Base-by-base conservation (phyloP, 2,329 filamentous ascomycete genomes). In the Zarea fungicola region DNA sequence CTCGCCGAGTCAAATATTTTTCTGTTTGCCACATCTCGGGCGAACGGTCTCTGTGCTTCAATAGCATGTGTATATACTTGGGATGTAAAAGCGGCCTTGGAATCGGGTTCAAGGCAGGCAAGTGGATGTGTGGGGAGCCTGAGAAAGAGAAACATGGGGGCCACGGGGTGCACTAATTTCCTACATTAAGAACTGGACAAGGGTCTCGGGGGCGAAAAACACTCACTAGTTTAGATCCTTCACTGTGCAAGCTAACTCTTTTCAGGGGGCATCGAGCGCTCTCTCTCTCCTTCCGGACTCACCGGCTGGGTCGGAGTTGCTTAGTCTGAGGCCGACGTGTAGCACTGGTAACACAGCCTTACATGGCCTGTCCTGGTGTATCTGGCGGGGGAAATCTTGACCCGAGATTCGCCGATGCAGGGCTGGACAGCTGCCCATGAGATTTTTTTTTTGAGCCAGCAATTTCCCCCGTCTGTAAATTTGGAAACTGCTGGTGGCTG, bases 1-100 rank as follows among this genome's bases (percentile, higher is more conserved):
- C 16, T 19, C 9, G 22, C 23, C 37, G 23, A 26, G 14, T n/a
- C n/a, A 35, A 35, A 35, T 6, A 18, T 35, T 26, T 28, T 11
- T 18, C 22, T 9, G 11, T 25, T 5, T 18, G n/a, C 7, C 10
- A 16, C 22, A 16, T 28, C n/a, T 40, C 9, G n/a, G 23, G 23
- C 37, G 6, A 40, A 39, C 36, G 36, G 13, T 13, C 2, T 23
- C 23, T 14, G 7, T 13, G 23, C 37, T 14, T n/a, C 37, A 28
- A 40, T 26, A 26, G 22, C 37, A 18, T 16, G 1, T 16, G 37
- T 5, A 40, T 16, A 8, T 5, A 18, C 6, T 19, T 28, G 6
- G 19, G 16, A 42, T 22, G 25, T 32, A 42, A 42, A 32, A 42
- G 40, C 40, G 40, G 40, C 40, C 18, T 42, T 22, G 28, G 26